phyloP scores from a whole-genome alignment of 331 rosid species.

The Rhamnella rubrinervis region DNA sequence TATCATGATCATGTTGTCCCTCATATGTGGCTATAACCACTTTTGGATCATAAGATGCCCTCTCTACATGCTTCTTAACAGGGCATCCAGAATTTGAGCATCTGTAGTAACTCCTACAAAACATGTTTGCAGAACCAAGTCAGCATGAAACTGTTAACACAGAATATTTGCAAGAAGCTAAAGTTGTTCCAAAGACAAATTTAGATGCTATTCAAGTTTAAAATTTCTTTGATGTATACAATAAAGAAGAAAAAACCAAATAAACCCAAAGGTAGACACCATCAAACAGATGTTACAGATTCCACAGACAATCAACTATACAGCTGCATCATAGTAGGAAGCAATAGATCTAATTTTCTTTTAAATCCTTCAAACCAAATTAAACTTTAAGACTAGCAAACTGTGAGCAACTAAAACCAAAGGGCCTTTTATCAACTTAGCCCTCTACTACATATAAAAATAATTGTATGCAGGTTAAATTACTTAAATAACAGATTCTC shows the following conservation, averaged over 20 bases:
- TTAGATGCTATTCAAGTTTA: background rate
- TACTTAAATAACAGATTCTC: background rate
- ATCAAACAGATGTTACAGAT: background rate
- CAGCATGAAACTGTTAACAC: background rate
- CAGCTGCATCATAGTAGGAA: too few species aligned
- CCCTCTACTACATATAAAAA: background rate
- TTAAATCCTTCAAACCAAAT: too few species aligned
- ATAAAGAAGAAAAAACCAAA: constrained; percentile 7
- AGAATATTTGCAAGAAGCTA: background rate
- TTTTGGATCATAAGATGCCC: constrained; percentile 67
- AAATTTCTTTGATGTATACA: background rate
- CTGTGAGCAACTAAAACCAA: background rate
- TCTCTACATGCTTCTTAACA: constrained; percentile 83
- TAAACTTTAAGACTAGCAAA: too few species aligned
- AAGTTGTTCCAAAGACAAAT: background rate
- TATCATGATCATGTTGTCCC: constrained; percentile 74
- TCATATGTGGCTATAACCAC: constrained; percentile 76
- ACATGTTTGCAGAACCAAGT: constrained; percentile 18
- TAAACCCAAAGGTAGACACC: background rate
- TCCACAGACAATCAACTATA: too few species aligned
- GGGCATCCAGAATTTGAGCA: constrained; percentile 90
- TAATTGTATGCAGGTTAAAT: background rate
- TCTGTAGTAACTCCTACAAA: constrained; percentile 82
- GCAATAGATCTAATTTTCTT: too few species aligned
- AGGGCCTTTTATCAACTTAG: too few species aligned